phyloP scores from a whole-genome alignment of 257 asterid genomes.

The Jasminum sambac region DNA sequence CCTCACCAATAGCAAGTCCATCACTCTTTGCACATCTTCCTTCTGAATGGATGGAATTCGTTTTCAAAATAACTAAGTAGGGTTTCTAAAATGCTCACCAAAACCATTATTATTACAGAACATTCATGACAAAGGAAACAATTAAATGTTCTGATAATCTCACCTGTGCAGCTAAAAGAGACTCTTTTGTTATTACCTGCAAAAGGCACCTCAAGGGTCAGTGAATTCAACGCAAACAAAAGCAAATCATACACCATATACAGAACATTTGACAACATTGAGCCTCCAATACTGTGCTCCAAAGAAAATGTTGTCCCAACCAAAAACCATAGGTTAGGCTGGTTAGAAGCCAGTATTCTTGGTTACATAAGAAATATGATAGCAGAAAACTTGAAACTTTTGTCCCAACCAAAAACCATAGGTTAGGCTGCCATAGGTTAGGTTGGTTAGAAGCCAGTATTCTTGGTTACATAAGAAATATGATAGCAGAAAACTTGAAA shows the following conservation, averaged over 20 bases:
- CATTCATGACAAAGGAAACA: slow-evolving; percentile 12
- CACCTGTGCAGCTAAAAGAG: slow-evolving; percentile 97
- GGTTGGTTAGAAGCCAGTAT: background rate
- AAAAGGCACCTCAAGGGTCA: slow-evolving; percentile 20
- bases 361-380: background rate
- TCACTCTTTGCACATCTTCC: slow-evolving; percentile 76
- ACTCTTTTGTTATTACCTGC: slow-evolving; percentile 88
- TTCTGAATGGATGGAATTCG: slow-evolving; percentile 44
- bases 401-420: background rate
- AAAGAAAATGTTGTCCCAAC: background rate
- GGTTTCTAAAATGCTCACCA: background rate
- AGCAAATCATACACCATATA: slow-evolving; percentile 1
- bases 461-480: background rate
- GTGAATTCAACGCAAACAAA: slow-evolving; percentile 14
- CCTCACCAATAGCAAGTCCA: slow-evolving; percentile 82
- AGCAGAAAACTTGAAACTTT: slow-evolving; percentile 18
- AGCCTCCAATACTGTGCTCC: background rate
- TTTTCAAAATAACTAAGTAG: background rate
- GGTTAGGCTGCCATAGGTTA: background rate
- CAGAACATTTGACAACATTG: background rate
- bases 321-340: background rate
- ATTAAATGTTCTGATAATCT: background rate
- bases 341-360: background rate
- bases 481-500: slow-evolving; percentile 16
- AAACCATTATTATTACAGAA: background rate